A percentile compares a stretch with the other conserved stretches of the same genome.
Conservation (phyloP, 1,284 basidiomycete species). For the Thecaphora thlaspeos region DNA sequence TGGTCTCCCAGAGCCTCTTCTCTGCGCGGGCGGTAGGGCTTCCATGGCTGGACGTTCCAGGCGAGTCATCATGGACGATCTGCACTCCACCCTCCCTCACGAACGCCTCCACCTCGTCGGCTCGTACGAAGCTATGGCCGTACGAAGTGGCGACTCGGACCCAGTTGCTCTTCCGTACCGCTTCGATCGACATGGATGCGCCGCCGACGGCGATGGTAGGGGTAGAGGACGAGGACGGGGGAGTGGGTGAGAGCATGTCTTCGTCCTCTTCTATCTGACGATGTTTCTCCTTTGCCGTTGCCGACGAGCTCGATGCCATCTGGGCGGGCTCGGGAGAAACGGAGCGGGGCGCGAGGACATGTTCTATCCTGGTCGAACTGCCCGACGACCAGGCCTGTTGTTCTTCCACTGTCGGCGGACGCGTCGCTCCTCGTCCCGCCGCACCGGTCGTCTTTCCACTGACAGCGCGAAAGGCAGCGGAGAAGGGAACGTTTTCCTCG, state of each 20-base stretch:
- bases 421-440: no score
- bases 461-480: neutral
- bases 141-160: conserved; percentile 37
- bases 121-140: conserved; percentile 34
- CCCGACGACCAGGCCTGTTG: neutral
- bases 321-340: no score
- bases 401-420: neutral
- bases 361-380: neutral
- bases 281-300: no score
- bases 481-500: neutral
- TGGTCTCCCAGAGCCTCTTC: conserved; percentile 28
- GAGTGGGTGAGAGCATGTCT: neutral
- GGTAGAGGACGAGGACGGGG: neutral
- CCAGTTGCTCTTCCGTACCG: conserved; percentile 8
- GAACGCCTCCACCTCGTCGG: conserved; percentile 27
- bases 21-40: no score
- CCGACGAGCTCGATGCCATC: no score
- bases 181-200: no score
- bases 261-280: no score
- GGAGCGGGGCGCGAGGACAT: neutral
- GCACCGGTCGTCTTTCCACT: no score
- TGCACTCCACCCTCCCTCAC: conserved; percentile 28
- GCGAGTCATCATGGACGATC: conserved; percentile 27
- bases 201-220: no score
- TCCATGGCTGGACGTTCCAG: conserved; percentile 8